These are phyloP conservation scores for Yamadazyma nakazawae DNA, from an alignment of 805 yeast species.

Conservation along the genomic window DNA sequence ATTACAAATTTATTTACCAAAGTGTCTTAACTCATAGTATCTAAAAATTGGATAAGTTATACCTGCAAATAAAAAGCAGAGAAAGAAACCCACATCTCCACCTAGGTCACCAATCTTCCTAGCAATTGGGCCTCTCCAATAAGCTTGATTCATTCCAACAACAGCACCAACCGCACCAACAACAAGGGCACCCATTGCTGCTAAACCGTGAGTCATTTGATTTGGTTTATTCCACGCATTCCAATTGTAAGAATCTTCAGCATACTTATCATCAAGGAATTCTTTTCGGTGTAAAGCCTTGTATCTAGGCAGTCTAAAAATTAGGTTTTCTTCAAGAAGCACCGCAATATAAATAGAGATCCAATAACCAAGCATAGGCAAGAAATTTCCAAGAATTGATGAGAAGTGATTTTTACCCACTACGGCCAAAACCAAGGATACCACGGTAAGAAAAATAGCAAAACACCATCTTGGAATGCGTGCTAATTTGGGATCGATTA, in stretches of 20 bases:
- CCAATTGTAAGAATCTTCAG: conserved; percentile 26
- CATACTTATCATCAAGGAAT: conserved; percentile 15
- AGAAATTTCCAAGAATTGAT: conserved; percentile 33
- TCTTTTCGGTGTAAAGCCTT: conserved; percentile 26
- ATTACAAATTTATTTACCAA: conserved; percentile 17
- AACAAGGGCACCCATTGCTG: conserved; percentile 29
- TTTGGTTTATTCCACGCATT: conserved; percentile 25
- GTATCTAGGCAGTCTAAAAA: conserved; percentile 25
- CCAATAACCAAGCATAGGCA: conserved; percentile 44
- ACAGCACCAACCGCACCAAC: conserved; percentile 37
- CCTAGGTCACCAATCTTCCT: conserved; percentile 26
- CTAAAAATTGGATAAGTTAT: conserved; percentile 29
- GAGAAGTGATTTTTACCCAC: conserved; percentile 33
- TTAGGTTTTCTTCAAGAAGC: conserved; percentile 33
- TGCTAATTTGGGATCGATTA: conserved; percentile 26
- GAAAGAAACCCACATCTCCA: conserved; percentile 39
- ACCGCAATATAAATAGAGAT: conserved; percentile 35
- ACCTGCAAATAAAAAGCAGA: conserved; percentile 33
- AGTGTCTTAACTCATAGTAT: conserved; percentile 29
- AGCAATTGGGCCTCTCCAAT: conserved; percentile 39
- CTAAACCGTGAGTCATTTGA: conserved; percentile 31
- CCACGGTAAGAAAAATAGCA: conserved; percentile 30
- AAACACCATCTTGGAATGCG: conserved; percentile 37
- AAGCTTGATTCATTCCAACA: conserved; percentile 40
- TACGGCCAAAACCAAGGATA: conserved; percentile 31